Conservation (phyloP, 139 green algal species). For the Closterium sp. region DNA sequence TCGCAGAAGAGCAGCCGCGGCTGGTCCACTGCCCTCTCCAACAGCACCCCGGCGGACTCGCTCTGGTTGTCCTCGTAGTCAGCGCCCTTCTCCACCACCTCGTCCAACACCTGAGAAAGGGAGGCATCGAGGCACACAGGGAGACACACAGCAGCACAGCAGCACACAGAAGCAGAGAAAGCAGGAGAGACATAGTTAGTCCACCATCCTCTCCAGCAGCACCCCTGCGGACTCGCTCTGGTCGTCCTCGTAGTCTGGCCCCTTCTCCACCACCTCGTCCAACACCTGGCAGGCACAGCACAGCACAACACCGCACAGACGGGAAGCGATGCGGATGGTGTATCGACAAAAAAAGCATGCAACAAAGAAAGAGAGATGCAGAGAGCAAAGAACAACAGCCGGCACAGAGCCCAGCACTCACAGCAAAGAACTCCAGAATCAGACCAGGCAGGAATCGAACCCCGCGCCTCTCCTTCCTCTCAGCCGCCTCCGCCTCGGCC, state of each 20-base stretch:
- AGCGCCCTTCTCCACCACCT: background rate
- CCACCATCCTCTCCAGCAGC: no score
- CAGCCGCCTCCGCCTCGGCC: background rate
- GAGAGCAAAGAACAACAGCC: no score
- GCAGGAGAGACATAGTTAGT: slow-evolving; percentile 36
- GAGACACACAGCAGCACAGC: background rate
- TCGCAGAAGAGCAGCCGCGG: slow-evolving; percentile 64
- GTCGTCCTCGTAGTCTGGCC: no score
- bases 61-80: background rate
- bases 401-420: background rate
- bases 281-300: background rate
- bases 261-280: background rate
- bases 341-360: no score
- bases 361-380: no score
- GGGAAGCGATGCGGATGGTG: no score
- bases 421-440: background rate
- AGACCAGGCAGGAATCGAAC: background rate
- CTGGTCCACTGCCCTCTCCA: slow-evolving; percentile 3
- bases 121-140: background rate
- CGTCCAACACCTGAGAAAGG: background rate
- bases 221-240: no score
- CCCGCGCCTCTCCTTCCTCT: background rate
- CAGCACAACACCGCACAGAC: no score
- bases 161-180: slow-evolving; percentile 53
- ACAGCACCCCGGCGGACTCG: background rate